Evolutionary conservation across 73 alveolate genomes (phyloP).

Genomic region (Paramecium primaurelia): DNA sequence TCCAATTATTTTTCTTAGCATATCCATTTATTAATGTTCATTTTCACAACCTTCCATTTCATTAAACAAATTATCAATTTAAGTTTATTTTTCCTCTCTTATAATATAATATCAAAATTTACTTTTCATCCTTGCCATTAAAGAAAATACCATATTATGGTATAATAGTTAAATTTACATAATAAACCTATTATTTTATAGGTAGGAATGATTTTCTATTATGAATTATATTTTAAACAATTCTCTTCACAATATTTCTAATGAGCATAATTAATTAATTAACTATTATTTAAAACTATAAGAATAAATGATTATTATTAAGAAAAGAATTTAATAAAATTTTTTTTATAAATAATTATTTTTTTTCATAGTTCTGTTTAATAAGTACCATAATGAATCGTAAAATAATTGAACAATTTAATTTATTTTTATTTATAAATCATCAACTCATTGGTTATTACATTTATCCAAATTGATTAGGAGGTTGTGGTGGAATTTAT

Average conservation of each 20-base stretch:
- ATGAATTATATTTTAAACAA: not conserved
- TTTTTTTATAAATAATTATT: too few relatives aligned
- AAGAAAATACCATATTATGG: not conserved
- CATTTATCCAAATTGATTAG: slow-evolving; percentile 10
- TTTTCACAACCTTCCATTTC: not conserved
- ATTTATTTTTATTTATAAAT: not conserved
- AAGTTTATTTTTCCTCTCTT: not conserved
- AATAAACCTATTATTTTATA: too few relatives aligned
- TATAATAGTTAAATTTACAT: too few relatives aligned
- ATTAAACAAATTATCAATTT: not conserved
- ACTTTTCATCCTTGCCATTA: not conserved
- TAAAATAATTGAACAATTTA: too few relatives aligned
- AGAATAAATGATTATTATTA: too few relatives aligned
- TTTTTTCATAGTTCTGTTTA: not conserved
- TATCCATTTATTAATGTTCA: not conserved
- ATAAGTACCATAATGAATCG: too few relatives aligned
- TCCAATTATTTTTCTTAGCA: not conserved
- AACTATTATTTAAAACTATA: too few relatives aligned
- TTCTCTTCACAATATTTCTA: not conserved
- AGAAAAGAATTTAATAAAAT: too few relatives aligned
- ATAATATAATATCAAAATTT: too few relatives aligned
- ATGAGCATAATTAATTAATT: not conserved
- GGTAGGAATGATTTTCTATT: not conserved
- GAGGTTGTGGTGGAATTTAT: not conserved
- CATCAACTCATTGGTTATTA: not conserved